Evolutionary conservation across 2,329 filamentous ascomycete genomes (phyloP).

Genomic region (Verticillium dahliae): DNA sequence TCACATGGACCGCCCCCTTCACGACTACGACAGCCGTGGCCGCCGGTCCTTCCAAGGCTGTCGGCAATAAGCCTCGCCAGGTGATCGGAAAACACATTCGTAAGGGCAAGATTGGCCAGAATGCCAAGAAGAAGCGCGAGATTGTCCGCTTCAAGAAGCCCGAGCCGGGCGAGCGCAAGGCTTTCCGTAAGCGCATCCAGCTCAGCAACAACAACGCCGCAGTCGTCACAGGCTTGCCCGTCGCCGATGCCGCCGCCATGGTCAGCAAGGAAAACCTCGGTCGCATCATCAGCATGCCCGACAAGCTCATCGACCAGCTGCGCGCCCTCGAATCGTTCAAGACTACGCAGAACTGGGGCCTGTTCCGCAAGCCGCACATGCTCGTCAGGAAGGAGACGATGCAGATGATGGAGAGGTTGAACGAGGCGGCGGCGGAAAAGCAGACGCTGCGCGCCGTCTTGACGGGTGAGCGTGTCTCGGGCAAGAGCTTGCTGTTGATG

Average conservation of each 20-base stretch:
- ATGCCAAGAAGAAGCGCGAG: conserved; percentile 39
- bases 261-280: conserved; percentile 50
- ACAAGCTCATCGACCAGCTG: conserved; percentile 68
- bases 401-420: conserved; percentile 59
- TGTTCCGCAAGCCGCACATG: conserved; percentile 77
- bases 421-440: conserved; percentile 45
- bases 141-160: conserved; percentile 48
- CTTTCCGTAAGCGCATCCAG: conserved; percentile 79
- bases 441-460: conserved; percentile 59
- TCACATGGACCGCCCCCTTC: conserved; percentile 30
- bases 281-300: conserved; percentile 63
- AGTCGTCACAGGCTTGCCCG: conserved; percentile 61
- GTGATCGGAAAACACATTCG: conserved; percentile 11
- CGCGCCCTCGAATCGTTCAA: conserved; percentile 87
- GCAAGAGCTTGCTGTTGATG: conserved; percentile 81
- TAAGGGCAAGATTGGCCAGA: conserved; percentile 12
- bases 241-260: conserved; percentile 51
- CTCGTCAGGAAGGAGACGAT: conserved; percentile 75
- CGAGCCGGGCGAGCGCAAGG: conserved; percentile 74
- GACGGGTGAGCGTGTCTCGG: conserved; percentile 65
- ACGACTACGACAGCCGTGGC: conserved; percentile 24
- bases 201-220: conserved; percentile 93
- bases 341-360: conserved; percentile 75
- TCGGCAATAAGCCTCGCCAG: not conserved
- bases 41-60: conserved; percentile 14